Percentiles rank a stretch among this genome's conserved stretches.
These are phyloP conservation scores for Pythium aphanidermatum DNA, from an alignment of 352 stramenopile genomes.

Conservation along the genomic window DNA sequence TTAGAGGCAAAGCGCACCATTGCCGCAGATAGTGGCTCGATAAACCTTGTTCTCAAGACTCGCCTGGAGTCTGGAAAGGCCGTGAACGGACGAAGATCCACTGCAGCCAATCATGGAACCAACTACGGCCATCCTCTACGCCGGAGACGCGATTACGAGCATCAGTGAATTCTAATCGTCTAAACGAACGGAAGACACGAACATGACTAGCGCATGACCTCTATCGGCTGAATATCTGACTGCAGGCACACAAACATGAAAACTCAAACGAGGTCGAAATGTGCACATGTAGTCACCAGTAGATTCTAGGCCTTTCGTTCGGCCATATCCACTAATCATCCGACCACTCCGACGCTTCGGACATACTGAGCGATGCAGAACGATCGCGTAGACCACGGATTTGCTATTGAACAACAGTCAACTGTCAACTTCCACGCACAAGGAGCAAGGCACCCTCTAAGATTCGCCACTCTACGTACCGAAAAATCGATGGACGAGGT, in stretches of 20 bases:
- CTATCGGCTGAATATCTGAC: too few species aligned
- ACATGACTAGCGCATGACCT: too few species aligned
- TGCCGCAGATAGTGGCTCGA: background rate
- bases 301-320: too few species aligned
- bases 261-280: too few species aligned
- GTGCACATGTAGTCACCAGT: too few species aligned
- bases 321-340: too few species aligned
- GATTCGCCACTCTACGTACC: slow-evolving; percentile 9
- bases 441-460: background rate
- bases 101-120: background rate
- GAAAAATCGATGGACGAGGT: slow-evolving; percentile 61
- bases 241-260: too few species aligned
- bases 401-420: slow-evolving; percentile 40
- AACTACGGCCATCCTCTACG: slow-evolving; percentile 21
- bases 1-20: slow-evolving; percentile 1
- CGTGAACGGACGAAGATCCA: background rate
- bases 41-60: background rate
- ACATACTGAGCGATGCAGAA: slow-evolving; percentile 74
- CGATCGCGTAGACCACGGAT: slow-evolving; percentile 76
- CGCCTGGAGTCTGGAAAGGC: background rate
- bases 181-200: too few species aligned
- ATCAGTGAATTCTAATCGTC: too few species aligned
- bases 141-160: slow-evolving; percentile 22
- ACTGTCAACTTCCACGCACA: background rate
- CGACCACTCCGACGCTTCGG: slow-evolving; percentile 83